Conservation (phyloP, 768 basidiomycete species). For the Mycena indigotica region DNA sequence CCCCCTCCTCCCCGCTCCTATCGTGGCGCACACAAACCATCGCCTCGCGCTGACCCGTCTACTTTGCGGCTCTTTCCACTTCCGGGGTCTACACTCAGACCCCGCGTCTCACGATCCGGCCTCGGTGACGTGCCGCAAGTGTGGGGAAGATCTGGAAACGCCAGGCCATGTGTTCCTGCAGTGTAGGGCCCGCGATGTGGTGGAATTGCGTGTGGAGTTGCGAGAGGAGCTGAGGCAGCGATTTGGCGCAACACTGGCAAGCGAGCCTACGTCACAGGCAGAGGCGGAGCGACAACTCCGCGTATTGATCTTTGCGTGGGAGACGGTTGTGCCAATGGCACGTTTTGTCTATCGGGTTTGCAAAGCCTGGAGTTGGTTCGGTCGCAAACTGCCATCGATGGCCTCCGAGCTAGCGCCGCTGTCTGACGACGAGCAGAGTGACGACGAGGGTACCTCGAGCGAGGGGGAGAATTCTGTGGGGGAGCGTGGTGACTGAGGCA, state of each 20-base stretch:
- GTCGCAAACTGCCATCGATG: too few species aligned
- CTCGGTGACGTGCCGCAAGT: background rate
- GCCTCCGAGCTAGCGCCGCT: too few species aligned
- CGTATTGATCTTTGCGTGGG: background rate
- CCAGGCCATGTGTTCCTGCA: too few species aligned
- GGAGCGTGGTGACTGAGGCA: too few species aligned
- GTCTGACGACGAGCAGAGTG: too few species aligned
- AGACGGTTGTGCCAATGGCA: background rate
- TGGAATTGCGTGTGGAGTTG: background rate
- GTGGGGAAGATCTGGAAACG: background rate
- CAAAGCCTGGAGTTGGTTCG: too few species aligned
- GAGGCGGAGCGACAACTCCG: background rate
- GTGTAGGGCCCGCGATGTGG: background rate
- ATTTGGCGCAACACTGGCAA: background rate
- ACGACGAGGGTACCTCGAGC: too few species aligned
- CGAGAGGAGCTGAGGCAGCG: background rate
- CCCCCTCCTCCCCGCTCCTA: too few species aligned
- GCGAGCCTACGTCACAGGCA: background rate
- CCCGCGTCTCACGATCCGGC: background rate
- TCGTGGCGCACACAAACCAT: too few species aligned
- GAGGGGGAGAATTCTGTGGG: too few species aligned
- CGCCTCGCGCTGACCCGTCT: too few species aligned
- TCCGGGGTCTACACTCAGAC: background rate
- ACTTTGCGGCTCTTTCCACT: background rate
- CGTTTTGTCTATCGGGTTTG: background rate